A percentile compares a stretch with the other conserved stretches of the same genome.
Conservation (phyloP, 305 asterid species). For the Fraxinus velutina region DNA sequence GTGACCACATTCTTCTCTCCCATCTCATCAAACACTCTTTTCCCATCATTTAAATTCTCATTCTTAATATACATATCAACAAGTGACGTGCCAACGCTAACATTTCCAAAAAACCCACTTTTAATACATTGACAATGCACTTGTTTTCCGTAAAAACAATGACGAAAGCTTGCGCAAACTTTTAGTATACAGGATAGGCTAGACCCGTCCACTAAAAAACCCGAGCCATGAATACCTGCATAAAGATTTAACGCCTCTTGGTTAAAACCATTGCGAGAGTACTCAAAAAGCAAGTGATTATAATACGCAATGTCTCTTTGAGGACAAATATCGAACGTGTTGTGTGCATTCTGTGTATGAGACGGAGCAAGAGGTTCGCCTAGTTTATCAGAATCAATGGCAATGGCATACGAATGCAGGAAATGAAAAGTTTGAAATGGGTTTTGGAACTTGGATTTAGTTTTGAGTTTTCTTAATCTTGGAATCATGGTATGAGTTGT, state of each 20-base stretch:
- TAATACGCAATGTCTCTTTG: conserved; percentile 46
- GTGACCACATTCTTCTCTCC: conserved; percentile 71
- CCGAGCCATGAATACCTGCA: conserved; percentile 40
- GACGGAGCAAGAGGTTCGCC: neutral
- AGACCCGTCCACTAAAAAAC: conserved; percentile 49
- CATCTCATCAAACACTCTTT: conserved; percentile 67
- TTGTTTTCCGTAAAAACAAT: conserved; percentile 52
- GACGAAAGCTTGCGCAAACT: conserved; percentile 52
- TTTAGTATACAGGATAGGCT: conserved; percentile 70
- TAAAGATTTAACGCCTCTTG: conserved; percentile 54
- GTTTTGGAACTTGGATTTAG: conserved; percentile 19
- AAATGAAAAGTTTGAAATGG: conserved; percentile 27
- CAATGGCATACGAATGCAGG: conserved; percentile 25
- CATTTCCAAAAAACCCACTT: conserved; percentile 60
- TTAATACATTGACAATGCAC: conserved; percentile 70
- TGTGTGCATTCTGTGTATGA: conserved; percentile 28
- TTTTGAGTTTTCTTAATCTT: conserved; percentile 31
- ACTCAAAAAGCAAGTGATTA: conserved; percentile 61
- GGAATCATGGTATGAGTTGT: conserved; percentile 34
- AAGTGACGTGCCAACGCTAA: conserved; percentile 81
- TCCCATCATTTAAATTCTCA: conserved; percentile 47
- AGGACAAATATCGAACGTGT: conserved; percentile 51
- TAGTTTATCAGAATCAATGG: conserved; percentile 18
- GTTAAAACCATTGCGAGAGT: conserved; percentile 47
- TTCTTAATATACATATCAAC: conserved; percentile 77